Evolutionary conservation across 176 grass and related monocot species (phyloP), one percentile per base, ranked within the genome.

Genomic region (Oryza longistaminata): DNA sequence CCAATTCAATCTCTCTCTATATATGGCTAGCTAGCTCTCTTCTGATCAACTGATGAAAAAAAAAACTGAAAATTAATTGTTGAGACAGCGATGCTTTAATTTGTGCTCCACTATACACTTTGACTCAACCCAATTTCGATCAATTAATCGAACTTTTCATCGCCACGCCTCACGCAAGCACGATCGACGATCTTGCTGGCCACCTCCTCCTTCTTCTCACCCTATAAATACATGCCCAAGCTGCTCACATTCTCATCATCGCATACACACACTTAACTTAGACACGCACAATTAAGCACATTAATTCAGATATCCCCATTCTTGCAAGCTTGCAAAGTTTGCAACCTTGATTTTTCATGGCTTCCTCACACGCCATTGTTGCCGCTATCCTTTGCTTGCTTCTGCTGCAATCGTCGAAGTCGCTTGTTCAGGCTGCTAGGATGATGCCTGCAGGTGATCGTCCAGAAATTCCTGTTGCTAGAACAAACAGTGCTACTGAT

Each of bases 181-280:
- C 60, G 7, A 40, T 49, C 8, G 31, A 25, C 8, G 31, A 25
- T 7, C 58, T 73, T 58, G 58, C 67, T 45, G 68, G 43, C 68
- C 77, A 80, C 43, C 44, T 10, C 43, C 44, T 10, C 66, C 66
- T 15, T 42, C 66, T 61, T 21, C 29, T 21, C 80, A 66, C 34
- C 75, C 75, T 84, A 88, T 88, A 84, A 84, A 85, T 88, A 67
- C 35, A 68, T 80, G 69, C 19, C 60, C 50, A 55, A 11, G 61
- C 50, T 84, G 8, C 75, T 73, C 46, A 25, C 35, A 74, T 68
- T 84, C 68, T 46, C 81, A 79, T 80, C 58, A 24, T 62, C 11
- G 34, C 87, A 55, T 60, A 66, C 27, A 37, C 35, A 37, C 35
- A 37, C 35, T 37, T 6, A 37, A 5, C 35, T 37, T 37, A 37